A percentile compares a stretch with the other conserved stretches of the same genome.
Evolutionary conservation across 495 filamentous ascomycete species (phyloP).

Genomic region (Xanthoparmelia taractica): DNA sequence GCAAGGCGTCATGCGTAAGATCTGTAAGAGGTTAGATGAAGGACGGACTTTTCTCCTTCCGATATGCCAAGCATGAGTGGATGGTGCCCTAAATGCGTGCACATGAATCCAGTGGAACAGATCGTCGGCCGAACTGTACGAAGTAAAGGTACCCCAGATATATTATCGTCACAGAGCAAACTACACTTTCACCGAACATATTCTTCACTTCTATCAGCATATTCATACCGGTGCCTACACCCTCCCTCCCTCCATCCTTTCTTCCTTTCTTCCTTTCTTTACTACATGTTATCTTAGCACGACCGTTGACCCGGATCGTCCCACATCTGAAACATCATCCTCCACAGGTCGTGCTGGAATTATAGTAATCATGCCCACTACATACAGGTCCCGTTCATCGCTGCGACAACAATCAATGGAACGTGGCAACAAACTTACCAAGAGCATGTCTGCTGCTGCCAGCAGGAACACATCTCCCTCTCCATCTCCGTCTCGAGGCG

Average conservation of each 20-base stretch:
- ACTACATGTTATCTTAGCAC: background rate
- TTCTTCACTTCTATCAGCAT: background rate
- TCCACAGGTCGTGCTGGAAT: background rate
- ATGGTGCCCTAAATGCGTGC: background rate
- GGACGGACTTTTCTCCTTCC: background rate
- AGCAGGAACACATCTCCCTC: conserved; percentile 7
- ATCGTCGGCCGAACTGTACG: background rate
- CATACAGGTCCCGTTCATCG: conserved; percentile 12
- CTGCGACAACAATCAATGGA: conserved; percentile 14
- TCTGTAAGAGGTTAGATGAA: background rate
- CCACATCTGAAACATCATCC: background rate
- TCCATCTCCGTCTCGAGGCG: conserved; percentile 16
- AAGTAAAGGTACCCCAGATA: too few relatives aligned
- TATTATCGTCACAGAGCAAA: background rate
- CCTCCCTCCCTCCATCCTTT: background rate
- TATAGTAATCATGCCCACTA: conserved; percentile 10
- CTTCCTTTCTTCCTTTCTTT: background rate
- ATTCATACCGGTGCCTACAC: too few relatives aligned
- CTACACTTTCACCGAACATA: background rate
- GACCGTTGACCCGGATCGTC: background rate
- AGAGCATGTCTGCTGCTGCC: conserved; percentile 12
- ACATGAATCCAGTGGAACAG: background rate
- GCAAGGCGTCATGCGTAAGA: background rate
- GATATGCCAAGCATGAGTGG: background rate
- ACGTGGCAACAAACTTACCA: conserved; percentile 16